These are phyloP conservation scores for Phytophthora pseudosyringae DNA, from an alignment of 352 stramenopile species.

Conservation along the genomic window DNA sequence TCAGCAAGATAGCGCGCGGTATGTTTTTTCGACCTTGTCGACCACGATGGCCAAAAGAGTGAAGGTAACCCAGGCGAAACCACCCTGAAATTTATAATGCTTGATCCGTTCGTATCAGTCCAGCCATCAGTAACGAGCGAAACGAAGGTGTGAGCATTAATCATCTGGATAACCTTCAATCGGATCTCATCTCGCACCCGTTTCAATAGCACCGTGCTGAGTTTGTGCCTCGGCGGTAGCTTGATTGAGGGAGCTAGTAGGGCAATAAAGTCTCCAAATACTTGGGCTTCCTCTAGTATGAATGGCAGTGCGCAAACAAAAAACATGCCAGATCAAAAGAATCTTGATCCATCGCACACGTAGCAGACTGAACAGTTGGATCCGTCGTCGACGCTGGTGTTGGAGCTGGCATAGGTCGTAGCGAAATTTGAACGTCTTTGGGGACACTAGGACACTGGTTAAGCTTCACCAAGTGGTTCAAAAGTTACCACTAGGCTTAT, in stretches of 20 bases:
- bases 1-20: no score
- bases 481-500: no score
- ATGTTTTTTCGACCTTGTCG: no score
- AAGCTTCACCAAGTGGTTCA: background rate
- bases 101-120: no score
- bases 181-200: no score
- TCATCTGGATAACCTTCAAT: no score
- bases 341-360: conserved; percentile 17
- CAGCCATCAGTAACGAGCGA: no score
- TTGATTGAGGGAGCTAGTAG: conserved; percentile 3
- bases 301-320: conserved; percentile 17
- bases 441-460: conserved; percentile 5
- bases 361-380: background rate
- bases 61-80: no score
- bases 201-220: conserved; percentile 1
- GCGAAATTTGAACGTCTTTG: background rate
- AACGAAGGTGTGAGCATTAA: no score
- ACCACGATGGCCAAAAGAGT: no score
- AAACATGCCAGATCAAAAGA: conserved; percentile 11
- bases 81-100: no score
- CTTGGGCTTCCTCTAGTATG: conserved; percentile 6
- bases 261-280: conserved; percentile 18
- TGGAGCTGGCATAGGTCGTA: background rate
- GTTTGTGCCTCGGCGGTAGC: conserved; percentile 5
- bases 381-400: background rate